Percentiles rank a stretch among this genome's conserved stretches.
Conservation (phyloP, 495 filamentous ascomycete species). For the Hypoxylon crocopeplum region DNA sequence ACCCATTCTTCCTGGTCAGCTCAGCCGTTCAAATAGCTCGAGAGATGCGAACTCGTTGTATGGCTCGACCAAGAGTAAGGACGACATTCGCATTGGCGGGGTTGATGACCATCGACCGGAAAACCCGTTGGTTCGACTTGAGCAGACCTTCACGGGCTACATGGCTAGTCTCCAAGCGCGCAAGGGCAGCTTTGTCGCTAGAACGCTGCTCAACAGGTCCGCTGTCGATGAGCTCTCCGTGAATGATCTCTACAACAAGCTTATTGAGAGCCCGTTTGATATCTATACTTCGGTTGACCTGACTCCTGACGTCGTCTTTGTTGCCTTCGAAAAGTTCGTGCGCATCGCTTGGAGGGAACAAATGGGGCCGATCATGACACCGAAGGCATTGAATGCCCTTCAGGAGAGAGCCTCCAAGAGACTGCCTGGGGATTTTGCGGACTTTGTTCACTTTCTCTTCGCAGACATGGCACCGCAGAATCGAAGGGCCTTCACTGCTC, state of each 20-base stretch:
- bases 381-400: slow-evolving; percentile 67
- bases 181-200: slow-evolving; percentile 85
- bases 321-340: slow-evolving; percentile 93
- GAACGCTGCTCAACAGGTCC: slow-evolving; percentile 71
- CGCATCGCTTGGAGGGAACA: slow-evolving; percentile 86
- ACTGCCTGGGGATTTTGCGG: slow-evolving; percentile 81
- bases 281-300: slow-evolving; percentile 76
- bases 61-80: slow-evolving; percentile 54
- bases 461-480: slow-evolving; percentile 90
- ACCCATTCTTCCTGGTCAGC: slow-evolving; percentile 41
- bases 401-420: slow-evolving; percentile 77
- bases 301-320: slow-evolving; percentile 87
- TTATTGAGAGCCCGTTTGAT: slow-evolving; percentile 81
- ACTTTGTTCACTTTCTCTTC: slow-evolving; percentile 79
- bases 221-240: slow-evolving; percentile 77
- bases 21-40: slow-evolving; percentile 49
- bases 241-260: slow-evolving; percentile 89
- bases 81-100: slow-evolving; percentile 51
- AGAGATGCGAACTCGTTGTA: slow-evolving; percentile 53
- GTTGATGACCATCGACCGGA: slow-evolving; percentile 55
- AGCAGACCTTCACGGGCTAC: slow-evolving; percentile 87
- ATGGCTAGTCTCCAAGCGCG: slow-evolving; percentile 80
- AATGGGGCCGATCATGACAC: slow-evolving; percentile 81
- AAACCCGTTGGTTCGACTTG: slow-evolving; percentile 71
- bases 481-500: slow-evolving; percentile 80